Percentiles rank a stretch among this genome's conserved stretches.
phyloP scores from a whole-genome alignment of 2,329 filamentous ascomycete species.

The Cladophialophora immunda region DNA sequence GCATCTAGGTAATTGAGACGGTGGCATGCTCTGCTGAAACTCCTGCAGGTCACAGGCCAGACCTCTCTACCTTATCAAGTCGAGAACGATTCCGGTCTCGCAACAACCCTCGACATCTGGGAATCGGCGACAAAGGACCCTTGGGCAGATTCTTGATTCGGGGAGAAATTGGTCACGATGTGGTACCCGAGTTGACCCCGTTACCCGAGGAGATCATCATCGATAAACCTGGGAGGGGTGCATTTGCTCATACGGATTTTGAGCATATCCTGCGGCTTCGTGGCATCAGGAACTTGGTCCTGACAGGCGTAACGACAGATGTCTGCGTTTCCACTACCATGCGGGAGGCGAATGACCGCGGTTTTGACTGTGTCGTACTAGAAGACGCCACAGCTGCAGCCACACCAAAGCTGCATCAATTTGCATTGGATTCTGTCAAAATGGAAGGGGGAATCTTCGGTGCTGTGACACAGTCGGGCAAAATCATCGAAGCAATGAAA shows the following conservation, averaged over 20 bases:
- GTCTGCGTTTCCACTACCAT: slow-evolving; percentile 65
- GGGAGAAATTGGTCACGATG: slow-evolving; percentile 66
- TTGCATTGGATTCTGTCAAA: slow-evolving; percentile 54
- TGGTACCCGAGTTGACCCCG: slow-evolving; percentile 63
- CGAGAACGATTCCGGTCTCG: slow-evolving; percentile 63
- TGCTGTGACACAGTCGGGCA: slow-evolving; percentile 49
- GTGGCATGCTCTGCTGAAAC: neutral
- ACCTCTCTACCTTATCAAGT: slow-evolving; percentile 64
- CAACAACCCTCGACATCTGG: slow-evolving; percentile 61
- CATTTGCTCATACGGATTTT: slow-evolving; percentile 64
- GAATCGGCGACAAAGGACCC: slow-evolving; percentile 63
- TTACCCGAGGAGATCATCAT: slow-evolving; percentile 59
- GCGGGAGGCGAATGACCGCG: slow-evolving; percentile 64
- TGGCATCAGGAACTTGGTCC: slow-evolving; percentile 61
- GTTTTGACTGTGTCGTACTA: slow-evolving; percentile 62
- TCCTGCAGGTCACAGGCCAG: slow-evolving; percentile 56
- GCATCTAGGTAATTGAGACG: neutral
- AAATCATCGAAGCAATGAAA: slow-evolving; percentile 46
- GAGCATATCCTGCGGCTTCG: slow-evolving; percentile 61
- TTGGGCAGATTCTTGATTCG: slow-evolving; percentile 67
- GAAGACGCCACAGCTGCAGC: slow-evolving; percentile 59
- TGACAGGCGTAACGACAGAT: slow-evolving; percentile 65
- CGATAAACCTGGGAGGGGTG: slow-evolving; percentile 64
- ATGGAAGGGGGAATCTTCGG: slow-evolving; percentile 59
- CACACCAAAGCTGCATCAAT: slow-evolving; percentile 51